Evolutionary conservation across 2,329 filamentous ascomycete species (phyloP).

Genomic region (Colletotrichum sp.): DNA sequence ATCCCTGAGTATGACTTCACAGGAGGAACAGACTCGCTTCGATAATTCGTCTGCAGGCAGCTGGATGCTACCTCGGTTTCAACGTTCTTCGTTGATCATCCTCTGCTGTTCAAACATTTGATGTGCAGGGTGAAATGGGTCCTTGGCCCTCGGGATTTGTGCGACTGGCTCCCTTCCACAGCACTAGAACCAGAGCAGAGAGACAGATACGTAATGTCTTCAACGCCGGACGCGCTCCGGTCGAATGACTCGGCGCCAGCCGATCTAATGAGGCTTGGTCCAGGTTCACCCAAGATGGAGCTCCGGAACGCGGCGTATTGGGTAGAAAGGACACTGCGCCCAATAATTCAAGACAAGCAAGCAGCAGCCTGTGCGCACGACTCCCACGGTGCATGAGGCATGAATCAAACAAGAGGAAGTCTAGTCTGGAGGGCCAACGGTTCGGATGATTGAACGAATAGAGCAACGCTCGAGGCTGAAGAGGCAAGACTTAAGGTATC

Average conservation of each 20-base stretch:
- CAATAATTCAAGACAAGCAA: background rate
- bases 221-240: background rate
- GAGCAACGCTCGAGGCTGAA: background rate
- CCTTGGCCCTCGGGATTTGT: background rate
- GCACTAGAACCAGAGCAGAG: background rate
- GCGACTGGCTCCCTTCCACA: background rate
- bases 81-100: background rate
- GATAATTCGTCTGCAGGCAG: background rate
- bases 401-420: background rate
- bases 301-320: background rate
- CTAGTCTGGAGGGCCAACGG: background rate
- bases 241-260: constrained; percentile 17
- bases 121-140: background rate
- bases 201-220: constrained; percentile 1
- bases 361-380: background rate
- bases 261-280: background rate
- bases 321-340: background rate
- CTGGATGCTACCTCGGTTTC: background rate
- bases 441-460: constrained; percentile 12
- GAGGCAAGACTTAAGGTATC: background rate
- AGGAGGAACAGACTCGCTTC: background rate
- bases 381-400: constrained; percentile 6
- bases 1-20: background rate
- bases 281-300: constrained; percentile 13
- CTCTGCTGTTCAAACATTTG: background rate